Percentiles rank a stretch among this genome's conserved stretches.
Evolutionary conservation across 75 land plant genomes (phyloP).

Genomic region (Picea sitchensis): DNA sequence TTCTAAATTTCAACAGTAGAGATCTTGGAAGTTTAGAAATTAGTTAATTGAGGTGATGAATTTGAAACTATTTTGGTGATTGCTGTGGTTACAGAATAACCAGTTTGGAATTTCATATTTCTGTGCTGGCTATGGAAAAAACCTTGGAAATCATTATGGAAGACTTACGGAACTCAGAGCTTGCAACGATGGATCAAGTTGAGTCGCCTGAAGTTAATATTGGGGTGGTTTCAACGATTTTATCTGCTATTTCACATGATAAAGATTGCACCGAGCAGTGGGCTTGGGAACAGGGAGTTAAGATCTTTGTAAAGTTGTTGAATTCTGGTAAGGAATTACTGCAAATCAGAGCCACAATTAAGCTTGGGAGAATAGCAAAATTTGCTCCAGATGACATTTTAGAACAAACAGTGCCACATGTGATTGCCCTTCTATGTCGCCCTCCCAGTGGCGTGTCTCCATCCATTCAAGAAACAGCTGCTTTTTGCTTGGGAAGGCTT

Average conservation of each 20-base stretch:
- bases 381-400: constrained; percentile 10
- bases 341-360: constrained; percentile 12
- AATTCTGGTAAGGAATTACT: neutral
- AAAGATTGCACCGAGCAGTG: neutral
- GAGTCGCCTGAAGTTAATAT: neutral
- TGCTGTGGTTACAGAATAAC: constrained; percentile 1
- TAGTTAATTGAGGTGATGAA: neutral
- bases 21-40: neutral
- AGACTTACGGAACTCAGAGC: neutral
- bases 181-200: neutral
- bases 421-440: constrained; percentile 12
- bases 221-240: neutral
- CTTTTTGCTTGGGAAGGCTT: constrained; percentile 21
- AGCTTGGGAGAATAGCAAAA: constrained; percentile 19
- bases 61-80: neutral
- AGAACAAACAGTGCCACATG: constrained; percentile 9
- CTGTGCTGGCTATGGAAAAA: neutral
- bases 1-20: neutral
- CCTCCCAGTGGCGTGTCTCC: neutral
- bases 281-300: constrained; percentile 1
- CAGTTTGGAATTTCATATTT: neutral
- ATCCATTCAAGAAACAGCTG: constrained; percentile 23
- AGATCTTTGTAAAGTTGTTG: constrained; percentile 1
- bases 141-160: neutral
- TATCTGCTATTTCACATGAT: neutral